Evolutionary conservation across 768 basidiomycete genomes (phyloP), one percentile per base, ranked within the genome.

Genomic region (Mycena rebaudengoi): DNA sequence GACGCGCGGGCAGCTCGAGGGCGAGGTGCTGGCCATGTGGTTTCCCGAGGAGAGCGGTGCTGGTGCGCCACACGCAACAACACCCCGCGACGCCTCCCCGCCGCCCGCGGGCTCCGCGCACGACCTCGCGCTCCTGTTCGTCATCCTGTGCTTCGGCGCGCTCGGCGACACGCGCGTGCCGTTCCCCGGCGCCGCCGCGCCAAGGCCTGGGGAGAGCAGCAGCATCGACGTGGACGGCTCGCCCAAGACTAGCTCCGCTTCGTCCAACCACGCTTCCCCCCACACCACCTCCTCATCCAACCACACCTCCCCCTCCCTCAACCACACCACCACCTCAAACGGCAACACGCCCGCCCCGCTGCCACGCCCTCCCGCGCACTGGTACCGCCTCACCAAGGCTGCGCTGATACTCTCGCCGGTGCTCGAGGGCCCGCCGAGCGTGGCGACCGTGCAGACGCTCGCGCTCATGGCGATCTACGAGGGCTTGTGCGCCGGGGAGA

Each of bases 391-490:
- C 28, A 83, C 88, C 7, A 85, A 90, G 58, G 89, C 87, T 1
- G 84, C 90, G 21, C 69, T 93, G 69, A 86, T 84, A 33, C 72
- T 92, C 25, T 88, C 91, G 67, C 89, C 89, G 1, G 85, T 92
- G 2, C 69, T 91, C 56, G 91, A 91, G 53, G 79, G 89, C 7
- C 88, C 91, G 0, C 90, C 91, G 0, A 86, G 86, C n/a, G 86
- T 92, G 2, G 79, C 87, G 21, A 91, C 90, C 0, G 83, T 91
- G 8, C 91, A 92, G 73, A 82, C 88, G 0, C 70, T 92, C 43
- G 82, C 86, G 13, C 71, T 91, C 57, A 86, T 92, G 80, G 89
- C 83, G 1, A 91, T 92, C 50, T 91, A 88, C 63, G 85, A 91
- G 71, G 91, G 90, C 1, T 68, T 92, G 37, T 83, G 83, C 64